Base-by-base conservation (phyloP, 225 moss, liverwort and hornwort species). In the Pseudisothecium myosuroides region DNA sequence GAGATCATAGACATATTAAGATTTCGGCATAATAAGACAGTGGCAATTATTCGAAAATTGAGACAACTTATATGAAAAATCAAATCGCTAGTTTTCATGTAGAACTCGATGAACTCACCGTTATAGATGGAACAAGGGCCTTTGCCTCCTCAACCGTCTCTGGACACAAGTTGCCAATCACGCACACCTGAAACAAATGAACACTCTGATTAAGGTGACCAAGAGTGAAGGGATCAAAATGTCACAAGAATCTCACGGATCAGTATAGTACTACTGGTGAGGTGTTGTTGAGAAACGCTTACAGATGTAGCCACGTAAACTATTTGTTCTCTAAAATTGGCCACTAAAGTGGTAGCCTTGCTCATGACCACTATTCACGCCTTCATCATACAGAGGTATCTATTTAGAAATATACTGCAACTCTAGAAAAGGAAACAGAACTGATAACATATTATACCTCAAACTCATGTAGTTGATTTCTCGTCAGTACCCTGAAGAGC, bases 131-230 rank as follows among this genome's bases (percentile, higher is more conserved):
- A n/a, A 98, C 98, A 75, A 98, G 93, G 82, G 97, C 94, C 91
- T 96, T 97, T 20, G 98, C 98, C 90, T 98, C 98, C 90, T 98
- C 98, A 41, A 98, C 97, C 55, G 98, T 98, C 89, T 98, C 98
- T 50, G 98, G 98, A 89, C 96, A 97, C 86, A 98, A 82, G 88
- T 98, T 98, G 77, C 98, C 98, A 85, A 98, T 97, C 86, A 96
- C 98, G 83, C 97, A 96, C 75, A 92, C 92, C 92, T 92, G 86
- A 61, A 87, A 84, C 64, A 86, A 43, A 83, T 61, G 3, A 37
- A 87, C 80, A 59, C 65, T 67, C 69, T 43, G 62, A 22, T 87
- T 50, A 89, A 50, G 65, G 65, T 66, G 64, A 66, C 65, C 41
- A 80, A 72, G 58, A 39, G 50, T 36, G 80, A 59, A 89, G 50